Conservation (phyloP, 352 stramenopile genomes). For the Globisporangium splendens region DNA sequence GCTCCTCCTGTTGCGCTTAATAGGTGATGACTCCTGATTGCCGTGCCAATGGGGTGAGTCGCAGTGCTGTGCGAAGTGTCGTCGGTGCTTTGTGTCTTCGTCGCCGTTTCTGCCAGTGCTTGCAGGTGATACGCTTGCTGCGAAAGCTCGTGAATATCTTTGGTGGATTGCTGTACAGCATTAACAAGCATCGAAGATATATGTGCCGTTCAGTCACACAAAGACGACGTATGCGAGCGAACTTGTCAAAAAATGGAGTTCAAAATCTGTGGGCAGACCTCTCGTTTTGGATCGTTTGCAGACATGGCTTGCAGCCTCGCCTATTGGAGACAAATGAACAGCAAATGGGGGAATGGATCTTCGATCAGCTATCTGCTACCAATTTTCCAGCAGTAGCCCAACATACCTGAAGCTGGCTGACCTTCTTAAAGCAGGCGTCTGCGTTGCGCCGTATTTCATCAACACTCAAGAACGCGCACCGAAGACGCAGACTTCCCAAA, state of each 20-base stretch:
- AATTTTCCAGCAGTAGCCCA: neutral
- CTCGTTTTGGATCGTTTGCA: conserved; percentile 6
- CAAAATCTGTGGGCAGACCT: neutral
- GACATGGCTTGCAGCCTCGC: conserved; percentile 5
- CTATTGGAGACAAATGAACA: conserved; percentile 4
- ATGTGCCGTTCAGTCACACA: no score
- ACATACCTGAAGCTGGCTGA: conserved; percentile 28
- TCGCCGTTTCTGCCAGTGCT: conserved; percentile 25
- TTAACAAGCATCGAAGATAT: no score
- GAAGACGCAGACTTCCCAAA: conserved; percentile 25
- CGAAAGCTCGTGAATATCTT: conserved; percentile 38
- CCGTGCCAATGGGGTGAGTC: no score
- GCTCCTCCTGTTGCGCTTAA: no score
- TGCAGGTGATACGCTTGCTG: conserved; percentile 55
- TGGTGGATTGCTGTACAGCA: conserved; percentile 23
- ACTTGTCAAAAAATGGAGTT: no score
- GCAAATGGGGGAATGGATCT: neutral
- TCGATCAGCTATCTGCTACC: no score
- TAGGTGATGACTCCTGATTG: neutral
- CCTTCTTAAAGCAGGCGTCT: conserved; percentile 30
- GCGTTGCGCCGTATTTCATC: conserved; percentile 26
- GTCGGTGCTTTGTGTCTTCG: neutral
- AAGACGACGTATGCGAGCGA: no score
- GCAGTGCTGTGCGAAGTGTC: neutral
- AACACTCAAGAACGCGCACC: conserved; percentile 23